Evolutionary conservation across 371 early-diverging fungal genomes (phyloP), one percentile per base, ranked within the genome.

Genomic region (Rhizopus microsporus): DNA sequence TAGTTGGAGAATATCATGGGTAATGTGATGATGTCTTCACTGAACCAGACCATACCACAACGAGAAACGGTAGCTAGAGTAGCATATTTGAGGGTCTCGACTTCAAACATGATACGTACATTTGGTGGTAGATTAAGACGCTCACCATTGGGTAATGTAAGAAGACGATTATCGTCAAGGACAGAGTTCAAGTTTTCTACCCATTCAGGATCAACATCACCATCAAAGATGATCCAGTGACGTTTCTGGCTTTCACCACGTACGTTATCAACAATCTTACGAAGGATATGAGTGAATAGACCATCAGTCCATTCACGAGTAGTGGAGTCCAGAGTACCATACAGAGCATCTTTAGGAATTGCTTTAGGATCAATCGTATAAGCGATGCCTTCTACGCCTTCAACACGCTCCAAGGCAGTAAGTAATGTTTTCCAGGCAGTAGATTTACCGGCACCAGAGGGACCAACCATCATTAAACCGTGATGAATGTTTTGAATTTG

Each of bases 271-370:
- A 98, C 86, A 64, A 97, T 98, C 75, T 94, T 94, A 58, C 99
- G 91, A 53, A 99, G 81, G 37, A 98, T 89, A 59, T 92, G 93
- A 9, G 99, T 99, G 62, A 99, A 99, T 46, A 97, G 76, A 62
- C 99, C 98, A 71, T 99, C 99, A 4, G 93, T 96, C 99, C 99
- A 99, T 73, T 99, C 99, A 61, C 99, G 91, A n/a, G 98, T 99
- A 0, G 98, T 96, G 16, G 91, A 80, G 71, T 99, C 98, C 60
- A 96, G 78, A 15, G 87, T 90, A 66, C 99, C 99, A 66, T 99
- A 99, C 31, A 99, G 75, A 0, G 88, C 87, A 57, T 98, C 96
- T 75, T 99, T 99, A 23, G 93, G 88, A 69, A 98, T 91, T 16
- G 99, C 94, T 73, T 99, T 99, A 29, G 99, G 97, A 69, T 99